Evolutionary conservation across 345 rosid species (phyloP), one percentile per base, ranked within the genome.

Genomic region (Theobroma cacao): DNA sequence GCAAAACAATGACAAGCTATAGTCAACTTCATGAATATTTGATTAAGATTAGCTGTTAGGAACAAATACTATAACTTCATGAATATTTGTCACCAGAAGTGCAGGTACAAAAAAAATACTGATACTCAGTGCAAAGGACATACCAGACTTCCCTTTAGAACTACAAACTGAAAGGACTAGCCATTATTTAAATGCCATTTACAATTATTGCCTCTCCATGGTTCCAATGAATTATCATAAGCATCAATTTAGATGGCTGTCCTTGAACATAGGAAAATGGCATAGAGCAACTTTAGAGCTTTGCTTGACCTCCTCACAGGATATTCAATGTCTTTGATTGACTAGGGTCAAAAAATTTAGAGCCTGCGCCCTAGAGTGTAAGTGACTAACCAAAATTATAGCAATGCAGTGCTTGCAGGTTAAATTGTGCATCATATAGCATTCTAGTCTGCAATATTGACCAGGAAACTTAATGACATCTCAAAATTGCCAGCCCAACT

Each of bases 1-100:
- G 92, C 87, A 83, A 48, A 61, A 48, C 41, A 11, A 55, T 30
- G 9, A 40, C 34, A 26, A 40, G 24, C 7, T 20, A n/a, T 20
- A 50, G 53, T 56, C 28, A 63, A 62, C 48, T 76, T 45, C 31
- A 50, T 31, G 20, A 48, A 36, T 3, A 34, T 18, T 8, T 41
- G 1, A 67, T 12, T 66, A n/a, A 12, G 26, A 12, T 7, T 66
- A 38, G 3, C 31, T 28, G 50, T 38, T 38, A 66, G 8, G 47
- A 38, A 43, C 55, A 15, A 48, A 48, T 48, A 48, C 55, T 2
- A 12, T 10, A 43, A 10, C 2, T 43, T 43, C 7, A 41, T n/a
- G n/a, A n/a, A n/a, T n/a, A n/a, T n/a, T n/a, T n/a, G 15, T 74
- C 26, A 69, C 22, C 33, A 48, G 31, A 68, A 69, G 24, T 7